phyloP scores from a whole-genome alignment of 441 rosid species.

The Theobroma grandiflorum region DNA sequence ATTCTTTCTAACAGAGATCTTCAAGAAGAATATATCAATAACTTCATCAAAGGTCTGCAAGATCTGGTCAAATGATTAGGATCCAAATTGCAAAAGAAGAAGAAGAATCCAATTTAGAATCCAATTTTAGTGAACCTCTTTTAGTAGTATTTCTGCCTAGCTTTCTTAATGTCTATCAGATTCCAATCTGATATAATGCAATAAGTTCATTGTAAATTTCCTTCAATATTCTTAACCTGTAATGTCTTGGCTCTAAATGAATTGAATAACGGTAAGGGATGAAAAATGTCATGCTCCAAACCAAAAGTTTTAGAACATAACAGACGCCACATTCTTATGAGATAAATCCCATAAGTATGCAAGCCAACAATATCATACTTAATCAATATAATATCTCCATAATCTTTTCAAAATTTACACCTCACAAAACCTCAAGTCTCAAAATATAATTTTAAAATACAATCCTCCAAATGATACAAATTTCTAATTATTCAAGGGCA shows the following conservation, averaged over 20 bases:
- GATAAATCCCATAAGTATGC: too few species aligned
- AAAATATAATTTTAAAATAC: too few species aligned
- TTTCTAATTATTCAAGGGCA: too few species aligned
- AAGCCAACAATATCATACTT: too few species aligned
- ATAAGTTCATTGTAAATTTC: background rate
- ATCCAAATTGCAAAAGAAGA: background rate
- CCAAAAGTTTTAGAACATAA: too few species aligned
- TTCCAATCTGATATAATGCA: slow-evolving; percentile 29
- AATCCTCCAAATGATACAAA: too few species aligned
- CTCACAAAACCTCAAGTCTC: too few species aligned
- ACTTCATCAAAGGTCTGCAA: slow-evolving; percentile 12
- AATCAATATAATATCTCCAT: too few species aligned
- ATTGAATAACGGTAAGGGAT: too few species aligned
- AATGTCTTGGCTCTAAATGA: background rate
- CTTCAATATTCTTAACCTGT: background rate
- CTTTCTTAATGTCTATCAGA: slow-evolving; percentile 32
- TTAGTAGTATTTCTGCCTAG: background rate
- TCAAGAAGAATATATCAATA: slow-evolving; percentile 15
- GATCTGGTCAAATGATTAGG: background rate
- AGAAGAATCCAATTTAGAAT: background rate
- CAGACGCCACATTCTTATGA: too few species aligned
- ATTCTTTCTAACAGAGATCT: background rate
- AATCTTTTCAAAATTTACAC: too few species aligned
- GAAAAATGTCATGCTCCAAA: too few species aligned
- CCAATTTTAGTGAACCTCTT: background rate